Conservation (phyloP, 2,329 filamentous ascomycete genomes). For the Trichoderma semiorbis region DNA sequence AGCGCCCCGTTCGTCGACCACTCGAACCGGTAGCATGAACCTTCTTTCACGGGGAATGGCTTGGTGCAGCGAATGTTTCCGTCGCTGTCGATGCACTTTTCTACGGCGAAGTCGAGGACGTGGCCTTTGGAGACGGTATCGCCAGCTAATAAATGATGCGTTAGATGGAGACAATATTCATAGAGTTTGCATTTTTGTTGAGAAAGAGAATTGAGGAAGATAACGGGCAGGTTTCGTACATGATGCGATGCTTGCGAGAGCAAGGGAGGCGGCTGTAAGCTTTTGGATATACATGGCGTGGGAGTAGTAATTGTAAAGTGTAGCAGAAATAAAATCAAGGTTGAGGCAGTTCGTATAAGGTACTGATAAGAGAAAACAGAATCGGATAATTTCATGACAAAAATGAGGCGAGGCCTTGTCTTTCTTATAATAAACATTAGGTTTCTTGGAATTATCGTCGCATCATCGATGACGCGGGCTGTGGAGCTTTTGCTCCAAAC, state of each 20-base stretch:
- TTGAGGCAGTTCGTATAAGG: not conserved
- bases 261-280: not conserved
- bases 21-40: not conserved
- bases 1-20: conserved; percentile 3
- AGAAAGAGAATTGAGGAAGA: not conserved
- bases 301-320: not conserved
- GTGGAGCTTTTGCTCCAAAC: not conserved
- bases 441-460: not conserved
- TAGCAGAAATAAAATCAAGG: not conserved
- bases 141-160: not conserved
- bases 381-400: not conserved
- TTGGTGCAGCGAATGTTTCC: conserved; percentile 7
- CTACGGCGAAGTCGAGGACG: conserved; percentile 2
- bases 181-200: not conserved
- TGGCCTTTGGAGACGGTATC: not conserved
- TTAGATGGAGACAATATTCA: not conserved
- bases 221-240: not conserved
- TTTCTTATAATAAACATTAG: not conserved
- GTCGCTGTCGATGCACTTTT: conserved; percentile 2
- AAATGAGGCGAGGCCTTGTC: not conserved
- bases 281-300: not conserved
- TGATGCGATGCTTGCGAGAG: not conserved
- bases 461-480: not conserved
- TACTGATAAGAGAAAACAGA: not conserved
- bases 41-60: not conserved